These are phyloP conservation scores for Beta lomatogona DNA, from an alignment of 179 eudicot species.

Conservation along the genomic window DNA sequence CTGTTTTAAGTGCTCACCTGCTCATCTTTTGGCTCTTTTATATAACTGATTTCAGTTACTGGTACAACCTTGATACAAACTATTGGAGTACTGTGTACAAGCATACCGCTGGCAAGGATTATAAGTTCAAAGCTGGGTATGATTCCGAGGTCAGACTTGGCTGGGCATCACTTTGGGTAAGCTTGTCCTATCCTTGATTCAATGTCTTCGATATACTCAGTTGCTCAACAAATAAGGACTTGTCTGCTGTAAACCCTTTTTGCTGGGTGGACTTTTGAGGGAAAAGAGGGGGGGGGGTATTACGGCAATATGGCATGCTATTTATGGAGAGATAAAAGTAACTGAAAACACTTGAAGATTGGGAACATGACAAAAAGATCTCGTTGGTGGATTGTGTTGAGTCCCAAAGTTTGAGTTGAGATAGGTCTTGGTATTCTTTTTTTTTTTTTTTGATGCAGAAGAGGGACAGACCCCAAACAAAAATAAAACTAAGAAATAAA, in stretches of 20 bases:
- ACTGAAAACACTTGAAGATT: background rate
- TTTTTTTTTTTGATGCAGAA: too few species aligned
- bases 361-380: background rate
- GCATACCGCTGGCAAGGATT: conserved; percentile 86
- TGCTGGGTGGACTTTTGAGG: background rate
- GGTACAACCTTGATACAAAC: conserved; percentile 79
- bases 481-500: too few species aligned
- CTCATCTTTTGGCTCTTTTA: conserved; percentile 1
- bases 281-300: background rate
- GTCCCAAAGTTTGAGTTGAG: background rate
- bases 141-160: conserved; percentile 87
- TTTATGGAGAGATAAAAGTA: background rate
- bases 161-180: conserved; percentile 98
- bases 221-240: background rate
- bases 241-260: background rate
- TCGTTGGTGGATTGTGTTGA: background rate
- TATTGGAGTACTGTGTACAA: conserved; percentile 89
- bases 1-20: background rate
- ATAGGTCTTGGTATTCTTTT: background rate
- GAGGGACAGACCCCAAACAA: too few species aligned
- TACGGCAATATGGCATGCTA: background rate
- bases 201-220: background rate
- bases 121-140: conserved; percentile 92
- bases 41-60: conserved; percentile 54
- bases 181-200: conserved; percentile 15